Conservation (phyloP, 257 asterid genomes). For the Verbascum thapsus region DNA sequence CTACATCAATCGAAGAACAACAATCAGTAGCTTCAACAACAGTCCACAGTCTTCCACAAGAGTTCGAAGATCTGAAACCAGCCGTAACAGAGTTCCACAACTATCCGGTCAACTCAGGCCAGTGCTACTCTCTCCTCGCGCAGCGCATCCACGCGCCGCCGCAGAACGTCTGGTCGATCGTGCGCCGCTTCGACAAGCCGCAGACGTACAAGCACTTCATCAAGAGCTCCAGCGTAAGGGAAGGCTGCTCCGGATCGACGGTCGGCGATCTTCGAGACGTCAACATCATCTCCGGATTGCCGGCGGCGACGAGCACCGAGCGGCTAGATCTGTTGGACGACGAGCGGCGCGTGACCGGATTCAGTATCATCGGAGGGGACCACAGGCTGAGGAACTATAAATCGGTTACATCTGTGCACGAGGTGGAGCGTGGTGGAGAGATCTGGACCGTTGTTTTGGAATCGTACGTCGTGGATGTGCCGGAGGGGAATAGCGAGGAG, state of each 20-base stretch:
- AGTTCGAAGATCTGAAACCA: conserved; percentile 62
- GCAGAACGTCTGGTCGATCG: conserved; percentile 62
- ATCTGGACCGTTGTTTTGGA: conserved; percentile 68
- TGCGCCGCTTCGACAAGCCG: conserved; percentile 80
- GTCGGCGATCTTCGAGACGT: conserved; percentile 76
- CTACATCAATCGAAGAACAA: conserved; percentile 22
- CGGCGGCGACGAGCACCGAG: conserved; percentile 90
- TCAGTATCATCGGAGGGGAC: conserved; percentile 83
- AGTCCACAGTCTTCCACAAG: conserved; percentile 33
- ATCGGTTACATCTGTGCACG: conserved; percentile 73
- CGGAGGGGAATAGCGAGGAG: conserved; percentile 91
- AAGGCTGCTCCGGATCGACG: conserved; percentile 40
- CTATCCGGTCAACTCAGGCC: conserved; percentile 65
- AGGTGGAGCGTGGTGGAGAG: conserved; percentile 45
- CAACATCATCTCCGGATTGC: conserved; percentile 80
- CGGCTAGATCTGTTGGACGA: conserved; percentile 81
- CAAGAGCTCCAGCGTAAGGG: conserved; percentile 69
- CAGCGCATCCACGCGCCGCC: conserved; percentile 79
- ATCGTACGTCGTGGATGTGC: conserved; percentile 81
- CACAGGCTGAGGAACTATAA: conserved; percentile 74
- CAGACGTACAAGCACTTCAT: conserved; percentile 93
- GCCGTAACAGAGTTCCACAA: conserved; percentile 59
- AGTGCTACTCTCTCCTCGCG: conserved; percentile 77
- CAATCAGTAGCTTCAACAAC: conserved; percentile 12
- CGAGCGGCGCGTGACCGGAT: conserved; percentile 74